phyloP scores from a whole-genome alignment of 2,329 filamentous ascomycete species.

The Ophiostoma australiae region DNA sequence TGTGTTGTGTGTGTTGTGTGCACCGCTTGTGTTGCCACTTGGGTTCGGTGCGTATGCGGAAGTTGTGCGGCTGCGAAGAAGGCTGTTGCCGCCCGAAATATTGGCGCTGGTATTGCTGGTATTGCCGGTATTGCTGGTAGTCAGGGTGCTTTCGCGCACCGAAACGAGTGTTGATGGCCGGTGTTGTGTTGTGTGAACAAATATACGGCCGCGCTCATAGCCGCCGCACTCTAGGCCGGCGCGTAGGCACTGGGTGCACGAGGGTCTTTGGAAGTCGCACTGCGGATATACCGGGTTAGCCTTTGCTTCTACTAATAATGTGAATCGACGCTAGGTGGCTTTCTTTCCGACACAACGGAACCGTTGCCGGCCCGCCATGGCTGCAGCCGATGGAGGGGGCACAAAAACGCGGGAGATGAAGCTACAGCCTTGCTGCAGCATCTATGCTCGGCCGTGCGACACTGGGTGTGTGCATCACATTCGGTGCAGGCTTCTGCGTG shows the following conservation, averaged over 20 bases:
- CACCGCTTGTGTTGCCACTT: background rate
- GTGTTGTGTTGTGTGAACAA: constrained; percentile 27
- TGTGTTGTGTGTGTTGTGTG: background rate
- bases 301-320: background rate
- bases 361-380: background rate
- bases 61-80: background rate
- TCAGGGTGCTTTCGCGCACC: constrained; percentile 21
- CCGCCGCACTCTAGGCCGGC: constrained; percentile 28
- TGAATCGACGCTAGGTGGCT: background rate
- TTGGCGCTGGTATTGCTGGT: background rate
- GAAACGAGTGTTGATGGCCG: constrained; percentile 15
- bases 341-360: background rate
- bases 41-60: background rate
- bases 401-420: background rate
- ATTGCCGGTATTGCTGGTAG: background rate
- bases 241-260: constrained; percentile 29
- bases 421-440: background rate
- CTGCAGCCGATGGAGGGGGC: background rate
- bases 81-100: background rate
- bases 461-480: constrained; percentile 1
- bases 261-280: constrained; percentile 30
- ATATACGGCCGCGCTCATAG: constrained; percentile 30
- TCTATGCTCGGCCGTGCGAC: background rate
- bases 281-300: constrained; percentile 16
- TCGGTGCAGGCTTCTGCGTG: background rate